Conservation (phyloP, 345 rosid species). For the Hevea brasiliensis region DNA sequence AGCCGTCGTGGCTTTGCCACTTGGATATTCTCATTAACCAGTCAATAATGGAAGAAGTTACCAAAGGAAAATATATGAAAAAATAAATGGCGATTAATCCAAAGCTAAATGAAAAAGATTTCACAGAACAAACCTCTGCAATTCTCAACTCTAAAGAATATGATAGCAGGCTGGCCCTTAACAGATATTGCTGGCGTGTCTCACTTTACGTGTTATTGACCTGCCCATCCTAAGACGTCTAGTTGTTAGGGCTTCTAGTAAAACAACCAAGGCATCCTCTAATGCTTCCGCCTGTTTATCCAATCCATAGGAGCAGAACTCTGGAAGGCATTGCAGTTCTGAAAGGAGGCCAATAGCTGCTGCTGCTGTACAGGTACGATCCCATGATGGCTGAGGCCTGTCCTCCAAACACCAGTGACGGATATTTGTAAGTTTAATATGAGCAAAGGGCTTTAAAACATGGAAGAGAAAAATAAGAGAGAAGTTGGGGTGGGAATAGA, state of each 20-base stretch:
- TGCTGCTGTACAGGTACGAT: conserved; percentile 91
- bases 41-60: background rate
- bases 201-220: conserved; percentile 69
- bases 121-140: conserved; percentile 11
- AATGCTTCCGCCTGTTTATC: conserved; percentile 65
- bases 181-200: conserved; percentile 47
- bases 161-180: conserved; percentile 23
- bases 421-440: background rate
- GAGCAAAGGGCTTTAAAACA: background rate
- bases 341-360: conserved; percentile 78
- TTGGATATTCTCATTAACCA: background rate
- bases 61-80: background rate
- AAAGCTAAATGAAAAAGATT: background rate
- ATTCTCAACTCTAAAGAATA: background rate
- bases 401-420: conserved; percentile 13
- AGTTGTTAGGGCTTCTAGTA: conserved; percentile 71
- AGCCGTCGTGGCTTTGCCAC: too few species aligned
- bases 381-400: conserved; percentile 99
- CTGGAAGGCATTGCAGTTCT: conserved; percentile 64
- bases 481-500: background rate
- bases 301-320: conserved; percentile 47
- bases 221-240: conserved; percentile 94
- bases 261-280: conserved; percentile 58
- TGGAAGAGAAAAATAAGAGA: background rate
- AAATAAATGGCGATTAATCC: background rate